Conservation (phyloP, 2,329 filamentous ascomycete species). For the Beauveria caledonica region DNA sequence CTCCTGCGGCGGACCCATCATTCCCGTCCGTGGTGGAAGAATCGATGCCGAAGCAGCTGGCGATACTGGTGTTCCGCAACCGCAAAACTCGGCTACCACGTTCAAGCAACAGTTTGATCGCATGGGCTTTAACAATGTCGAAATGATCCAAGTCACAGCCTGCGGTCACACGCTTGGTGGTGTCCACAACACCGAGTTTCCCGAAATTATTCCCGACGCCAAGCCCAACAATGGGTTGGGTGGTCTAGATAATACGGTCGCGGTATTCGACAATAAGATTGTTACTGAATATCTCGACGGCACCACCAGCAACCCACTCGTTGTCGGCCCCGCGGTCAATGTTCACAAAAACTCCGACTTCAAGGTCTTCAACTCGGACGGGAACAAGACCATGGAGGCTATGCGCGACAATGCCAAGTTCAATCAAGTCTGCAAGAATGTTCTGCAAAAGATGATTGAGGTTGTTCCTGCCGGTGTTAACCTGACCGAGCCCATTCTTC, state of each 20-base stretch:
- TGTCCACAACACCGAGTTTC: constrained; percentile 47
- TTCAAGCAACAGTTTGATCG: constrained; percentile 48
- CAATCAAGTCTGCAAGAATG: constrained; percentile 36
- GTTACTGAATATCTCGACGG: constrained; percentile 49
- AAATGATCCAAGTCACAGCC: constrained; percentile 53
- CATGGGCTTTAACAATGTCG: constrained; percentile 46
- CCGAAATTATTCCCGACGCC: constrained; percentile 40
- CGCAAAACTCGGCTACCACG: constrained; percentile 43
- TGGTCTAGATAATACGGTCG: constrained; percentile 38
- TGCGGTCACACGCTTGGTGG: constrained; percentile 56
- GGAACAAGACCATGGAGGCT: constrained; percentile 44
- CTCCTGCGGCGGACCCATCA: constrained; percentile 47
- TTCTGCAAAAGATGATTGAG: constrained; percentile 56
- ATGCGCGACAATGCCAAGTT: constrained; percentile 39
- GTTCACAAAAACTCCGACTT: constrained; percentile 44
- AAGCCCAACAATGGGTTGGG: constrained; percentile 35
- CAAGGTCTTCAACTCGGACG: constrained; percentile 46
- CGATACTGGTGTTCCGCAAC: constrained; percentile 44
- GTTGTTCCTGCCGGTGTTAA: constrained; percentile 43
- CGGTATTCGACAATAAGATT: constrained; percentile 47
- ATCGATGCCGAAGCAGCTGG: constrained; percentile 44
- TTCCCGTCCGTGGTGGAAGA: constrained; percentile 46
- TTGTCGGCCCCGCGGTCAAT: constrained; percentile 40
- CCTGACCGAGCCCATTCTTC: constrained; percentile 43
- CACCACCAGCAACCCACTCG: constrained; percentile 45